Base-by-base conservation (phyloP, 2,329 filamentous ascomycete genomes). In the Pseudocercospora pini-densiflorae region DNA sequence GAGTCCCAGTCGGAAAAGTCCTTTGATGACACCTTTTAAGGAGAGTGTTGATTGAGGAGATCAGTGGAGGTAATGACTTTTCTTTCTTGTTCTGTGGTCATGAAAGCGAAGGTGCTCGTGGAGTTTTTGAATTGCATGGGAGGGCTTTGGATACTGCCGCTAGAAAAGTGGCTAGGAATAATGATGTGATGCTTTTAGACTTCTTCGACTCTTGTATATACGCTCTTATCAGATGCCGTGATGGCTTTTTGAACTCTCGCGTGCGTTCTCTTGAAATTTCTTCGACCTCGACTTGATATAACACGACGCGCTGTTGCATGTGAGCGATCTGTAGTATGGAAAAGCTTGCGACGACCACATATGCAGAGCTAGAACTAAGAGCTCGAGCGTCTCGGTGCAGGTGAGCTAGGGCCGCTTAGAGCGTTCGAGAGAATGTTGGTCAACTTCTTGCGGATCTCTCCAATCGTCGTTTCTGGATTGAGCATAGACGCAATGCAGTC, bases 1-100 rank as follows among this genome's bases (percentile, higher is more conserved):
- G 21, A 85, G 82, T 72, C 86, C 86, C 12, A 83, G 81, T 58
- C 81, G 83, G 60, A 77, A 78, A 71, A 82, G 79, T 72, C 77
- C 77, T 61, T 61, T 78, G 51, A 73, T 79, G 72, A 71, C 66
- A 59, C 72, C 72, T 10, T 66, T 78, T 61, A 80, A 77, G 66
- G 78, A 78, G 73, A 75, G 67, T 62, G 70, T 78, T 43, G 77
- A 78, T 66, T 79, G 69, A 78, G 31, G 1, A 16, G 19, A 33
- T 4, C 8, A 5, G 19, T 3, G 47, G 27, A 55, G 27, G 8
- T 10, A 65, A 61, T 64, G 55, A 61, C 24, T 64, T 43, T 47
- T 53, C 55, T 47, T 59, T 31, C 47, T 3, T 21, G 27, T 47
- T 53, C 51, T 45, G 29, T 29, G 7, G n/a, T 54, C 19, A n/a